Conservation (phyloP, 441 rosid species). For the Arabidopsis hybrid region DNA sequence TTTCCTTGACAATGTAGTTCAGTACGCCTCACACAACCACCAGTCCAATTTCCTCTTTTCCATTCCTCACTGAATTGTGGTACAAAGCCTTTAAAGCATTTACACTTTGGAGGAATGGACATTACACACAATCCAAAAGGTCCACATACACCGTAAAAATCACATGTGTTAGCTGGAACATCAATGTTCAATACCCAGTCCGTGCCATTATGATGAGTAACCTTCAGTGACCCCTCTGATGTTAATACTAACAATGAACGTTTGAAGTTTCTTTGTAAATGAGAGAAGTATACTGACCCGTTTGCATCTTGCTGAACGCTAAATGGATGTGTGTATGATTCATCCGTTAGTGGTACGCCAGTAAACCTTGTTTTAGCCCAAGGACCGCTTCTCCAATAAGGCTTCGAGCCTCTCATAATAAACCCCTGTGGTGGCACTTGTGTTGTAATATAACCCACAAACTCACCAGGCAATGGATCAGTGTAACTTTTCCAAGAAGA, state of each 20-base stretch:
- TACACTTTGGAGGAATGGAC: slow-evolving; percentile 29
- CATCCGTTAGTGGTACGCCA: slow-evolving; percentile 3
- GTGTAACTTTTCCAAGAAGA: slow-evolving; percentile 28
- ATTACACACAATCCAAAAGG: slow-evolving; percentile 34
- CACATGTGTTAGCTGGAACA: slow-evolving; percentile 33
- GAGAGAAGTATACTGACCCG: slow-evolving; percentile 21
- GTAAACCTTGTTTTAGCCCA: slow-evolving; percentile 33
- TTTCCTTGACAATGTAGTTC: slow-evolving; percentile 54
- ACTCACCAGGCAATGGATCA: slow-evolving; percentile 35
- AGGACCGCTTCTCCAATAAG: slow-evolving; percentile 36
- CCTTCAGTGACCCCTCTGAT: neutral
- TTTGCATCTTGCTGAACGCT: slow-evolving; percentile 21
- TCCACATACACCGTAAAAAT: slow-evolving; percentile 50
- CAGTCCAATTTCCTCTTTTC: slow-evolving; percentile 56
- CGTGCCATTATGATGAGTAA: neutral
- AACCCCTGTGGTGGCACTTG: slow-evolving; percentile 29
- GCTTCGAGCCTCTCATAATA: slow-evolving; percentile 15
- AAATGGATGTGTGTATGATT: slow-evolving; percentile 8
- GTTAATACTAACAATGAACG: neutral
- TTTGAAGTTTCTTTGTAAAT: neutral
- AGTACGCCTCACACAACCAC: slow-evolving; percentile 63
- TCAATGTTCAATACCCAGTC: neutral
- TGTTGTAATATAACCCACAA: neutral
- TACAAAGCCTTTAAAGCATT: slow-evolving; percentile 47
- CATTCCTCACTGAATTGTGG: slow-evolving; percentile 50